These are phyloP conservation scores for Dichotomocladium elegans DNA, from an alignment of 371 early-diverging fungal genomes.

Conservation along the genomic window DNA sequence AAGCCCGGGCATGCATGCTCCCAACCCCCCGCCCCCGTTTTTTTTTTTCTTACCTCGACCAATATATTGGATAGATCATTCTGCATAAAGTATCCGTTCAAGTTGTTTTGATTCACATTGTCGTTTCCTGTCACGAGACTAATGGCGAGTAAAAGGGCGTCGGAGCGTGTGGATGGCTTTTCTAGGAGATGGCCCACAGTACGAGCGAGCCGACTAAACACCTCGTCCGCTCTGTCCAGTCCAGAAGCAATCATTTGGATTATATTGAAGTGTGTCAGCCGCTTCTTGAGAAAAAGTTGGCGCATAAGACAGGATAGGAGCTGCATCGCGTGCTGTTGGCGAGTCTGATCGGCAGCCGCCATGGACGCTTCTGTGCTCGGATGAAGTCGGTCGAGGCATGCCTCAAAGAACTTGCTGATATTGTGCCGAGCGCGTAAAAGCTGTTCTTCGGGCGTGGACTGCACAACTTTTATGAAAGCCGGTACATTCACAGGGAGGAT, in stretches of 20 bases:
- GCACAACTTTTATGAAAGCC: conserved; percentile 30
- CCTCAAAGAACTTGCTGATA: conserved; percentile 32
- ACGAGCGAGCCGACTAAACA: conserved; percentile 38
- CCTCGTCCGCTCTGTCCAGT: conserved; percentile 44
- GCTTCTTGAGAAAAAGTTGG: conserved; percentile 46
- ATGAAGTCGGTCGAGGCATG: conserved; percentile 19
- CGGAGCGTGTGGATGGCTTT: conserved; percentile 8
- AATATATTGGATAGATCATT: conserved; percentile 38
- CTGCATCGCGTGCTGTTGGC: conserved; percentile 24
- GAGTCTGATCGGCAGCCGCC: too few species aligned
- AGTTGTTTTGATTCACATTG: conserved; percentile 55
- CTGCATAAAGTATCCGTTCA: conserved; percentile 56
- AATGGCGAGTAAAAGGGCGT: conserved; percentile 37
- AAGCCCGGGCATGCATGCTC: too few species aligned
- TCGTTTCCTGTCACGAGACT: conserved; percentile 52
- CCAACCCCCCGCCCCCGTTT: too few species aligned
- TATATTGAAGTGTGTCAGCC: conserved; percentile 52
- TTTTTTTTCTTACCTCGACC: conserved; percentile 36
- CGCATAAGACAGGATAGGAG: conserved; percentile 41
- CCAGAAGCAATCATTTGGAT: conserved; percentile 51
- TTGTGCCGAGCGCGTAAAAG: conserved; percentile 32
- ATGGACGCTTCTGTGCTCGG: not conserved
- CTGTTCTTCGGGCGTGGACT: conserved; percentile 37
- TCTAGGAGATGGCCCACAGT: conserved; percentile 25
- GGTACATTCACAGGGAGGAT: conserved; percentile 39